Percentiles rank a stretch among this genome's conserved stretches.
Evolutionary conservation across 306 rosid species (phyloP).

Genomic region (Sechiopsis laciniata): DNA sequence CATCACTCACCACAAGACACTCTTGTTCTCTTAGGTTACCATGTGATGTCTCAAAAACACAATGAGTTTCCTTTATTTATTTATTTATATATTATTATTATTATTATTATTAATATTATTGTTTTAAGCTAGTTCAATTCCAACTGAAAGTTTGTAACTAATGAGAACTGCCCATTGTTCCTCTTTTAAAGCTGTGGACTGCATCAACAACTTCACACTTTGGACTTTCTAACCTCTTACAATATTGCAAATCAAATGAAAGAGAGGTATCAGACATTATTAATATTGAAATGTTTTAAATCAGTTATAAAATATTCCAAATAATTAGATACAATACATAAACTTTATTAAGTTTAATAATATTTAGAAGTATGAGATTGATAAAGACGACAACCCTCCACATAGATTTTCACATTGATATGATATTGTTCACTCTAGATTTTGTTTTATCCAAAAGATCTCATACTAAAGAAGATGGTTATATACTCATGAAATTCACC

Average conservation of each 20-base stretch:
- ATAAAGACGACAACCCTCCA: too few relatives aligned
- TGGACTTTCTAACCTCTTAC: not conserved
- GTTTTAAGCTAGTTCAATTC: too few relatives aligned
- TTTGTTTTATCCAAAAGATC: too few relatives aligned
- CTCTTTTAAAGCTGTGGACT: conserved; percentile 37
- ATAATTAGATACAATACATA: not conserved
- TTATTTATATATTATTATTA: too few relatives aligned
- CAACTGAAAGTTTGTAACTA: conserved; percentile 43
- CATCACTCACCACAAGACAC: conserved; percentile 44
- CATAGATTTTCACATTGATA: too few relatives aligned
- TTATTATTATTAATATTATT: too few relatives aligned
- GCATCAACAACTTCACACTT: conserved; percentile 28
- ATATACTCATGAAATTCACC: too few relatives aligned
- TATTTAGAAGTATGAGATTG: too few relatives aligned
- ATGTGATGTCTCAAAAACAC: conserved; percentile 46
- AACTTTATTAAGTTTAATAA: too few relatives aligned
- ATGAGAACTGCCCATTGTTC: conserved; percentile 26
- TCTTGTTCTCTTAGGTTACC: conserved; percentile 29
- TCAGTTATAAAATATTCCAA: not conserved
- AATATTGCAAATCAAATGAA: not conserved
- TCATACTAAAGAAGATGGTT: too few relatives aligned
- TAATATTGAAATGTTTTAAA: too few relatives aligned
- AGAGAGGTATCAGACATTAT: not conserved
- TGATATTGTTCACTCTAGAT: too few relatives aligned
- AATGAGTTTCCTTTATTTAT: not conserved